A percentile compares a stretch with the other conserved stretches of the same genome.
Evolutionary conservation across 345 rosid species (phyloP).

Genomic region (Citrus inodora): DNA sequence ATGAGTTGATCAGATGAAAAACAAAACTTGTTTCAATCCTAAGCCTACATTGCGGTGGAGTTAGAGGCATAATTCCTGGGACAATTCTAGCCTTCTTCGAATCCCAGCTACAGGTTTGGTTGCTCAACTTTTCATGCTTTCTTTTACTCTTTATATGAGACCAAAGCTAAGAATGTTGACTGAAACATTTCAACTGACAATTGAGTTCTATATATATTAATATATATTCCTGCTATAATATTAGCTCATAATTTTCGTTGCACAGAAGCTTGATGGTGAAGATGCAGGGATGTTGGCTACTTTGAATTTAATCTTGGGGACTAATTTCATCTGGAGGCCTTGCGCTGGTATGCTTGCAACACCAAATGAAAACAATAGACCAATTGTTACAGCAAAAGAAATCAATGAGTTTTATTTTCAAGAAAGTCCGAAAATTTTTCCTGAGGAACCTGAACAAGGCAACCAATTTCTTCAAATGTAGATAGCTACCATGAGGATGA

Average conservation of each 20-base stretch:
- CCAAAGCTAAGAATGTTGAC: background rate
- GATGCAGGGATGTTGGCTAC: slow-evolving; percentile 20
- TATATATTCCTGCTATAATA: background rate
- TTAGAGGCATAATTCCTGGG: slow-evolving; percentile 17
- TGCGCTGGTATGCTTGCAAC: slow-evolving; percentile 19
- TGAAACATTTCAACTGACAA: background rate
- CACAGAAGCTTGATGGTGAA: slow-evolving; percentile 11
- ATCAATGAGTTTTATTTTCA: slow-evolving; percentile 1
- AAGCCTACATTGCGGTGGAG: slow-evolving; percentile 18
- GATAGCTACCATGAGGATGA: background rate
- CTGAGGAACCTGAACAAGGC: background rate
- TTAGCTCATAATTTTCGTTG: background rate
- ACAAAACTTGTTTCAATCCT: slow-evolving; percentile 5
- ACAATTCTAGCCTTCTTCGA: slow-evolving; percentile 19
- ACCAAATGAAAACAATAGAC: slow-evolving; percentile 7
- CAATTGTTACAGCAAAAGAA: slow-evolving; percentile 13
- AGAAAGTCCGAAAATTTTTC: background rate
- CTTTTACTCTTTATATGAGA: background rate
- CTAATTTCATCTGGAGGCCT: slow-evolving; percentile 21
- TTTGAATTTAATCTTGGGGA: slow-evolving; percentile 24
- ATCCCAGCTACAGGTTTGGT: slow-evolving; percentile 19
- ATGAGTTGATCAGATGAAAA: background rate
- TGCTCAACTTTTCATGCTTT: background rate
- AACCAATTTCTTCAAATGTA: background rate
- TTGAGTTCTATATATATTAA: no score